These are phyloP conservation scores for Fusarium redolens DNA, from an alignment of 2,329 filamentous ascomycete genomes.

Conservation along the genomic window DNA sequence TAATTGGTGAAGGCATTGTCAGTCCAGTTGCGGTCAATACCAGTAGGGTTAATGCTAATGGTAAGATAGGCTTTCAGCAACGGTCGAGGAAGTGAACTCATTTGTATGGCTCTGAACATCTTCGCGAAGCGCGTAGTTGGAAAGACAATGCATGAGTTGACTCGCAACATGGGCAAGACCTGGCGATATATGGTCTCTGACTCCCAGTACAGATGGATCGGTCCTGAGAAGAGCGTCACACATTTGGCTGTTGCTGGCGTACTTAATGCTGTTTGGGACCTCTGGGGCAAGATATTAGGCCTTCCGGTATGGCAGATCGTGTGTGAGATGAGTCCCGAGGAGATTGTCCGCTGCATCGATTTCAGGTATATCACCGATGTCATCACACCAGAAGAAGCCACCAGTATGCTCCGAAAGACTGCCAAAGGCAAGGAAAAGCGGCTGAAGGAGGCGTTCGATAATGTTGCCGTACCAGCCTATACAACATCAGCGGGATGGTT, in stretches of 20 bases:
- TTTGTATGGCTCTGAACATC: neutral
- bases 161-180: neutral
- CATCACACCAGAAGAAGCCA: neutral
- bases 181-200: constrained; percentile 1
- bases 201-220: neutral
- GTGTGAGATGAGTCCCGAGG: neutral
- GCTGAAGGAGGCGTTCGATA: neutral
- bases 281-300: neutral
- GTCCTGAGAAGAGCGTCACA: neutral
- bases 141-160: neutral
- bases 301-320: neutral
- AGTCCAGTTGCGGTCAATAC: fast-evolving
- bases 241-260: neutral
- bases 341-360: neutral
- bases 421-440: neutral
- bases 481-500: neutral
- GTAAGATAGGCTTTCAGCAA: neutral
- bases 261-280: neutral
- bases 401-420: neutral
- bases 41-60: neutral
- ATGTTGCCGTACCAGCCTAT: neutral
- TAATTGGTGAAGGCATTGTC: neutral
- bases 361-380: neutral
- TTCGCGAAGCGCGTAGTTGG: neutral
- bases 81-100: neutral